These are phyloP conservation scores for Suillus discolor DNA, from an alignment of 768 basidiomycete species.

Conservation along the genomic window DNA sequence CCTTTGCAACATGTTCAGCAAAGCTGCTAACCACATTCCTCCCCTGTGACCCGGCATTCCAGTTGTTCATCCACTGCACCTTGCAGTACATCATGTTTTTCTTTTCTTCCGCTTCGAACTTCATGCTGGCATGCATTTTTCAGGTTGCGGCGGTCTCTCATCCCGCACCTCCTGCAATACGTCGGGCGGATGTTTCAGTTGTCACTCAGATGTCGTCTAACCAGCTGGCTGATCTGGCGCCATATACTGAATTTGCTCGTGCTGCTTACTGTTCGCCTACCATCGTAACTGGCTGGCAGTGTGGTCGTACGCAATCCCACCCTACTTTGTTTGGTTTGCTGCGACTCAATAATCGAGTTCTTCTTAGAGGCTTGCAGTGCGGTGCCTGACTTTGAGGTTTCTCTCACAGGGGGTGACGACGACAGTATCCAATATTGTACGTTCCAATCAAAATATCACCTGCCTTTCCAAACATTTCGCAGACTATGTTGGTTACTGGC, in stretches of 20 bases:
- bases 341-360: background rate
- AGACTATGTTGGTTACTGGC: conserved; percentile 64
- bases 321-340: background rate
- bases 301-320: conserved; percentile 39
- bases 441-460: conserved; percentile 13
- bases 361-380: conserved; percentile 36
- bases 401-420: conserved; percentile 53
- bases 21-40: background rate
- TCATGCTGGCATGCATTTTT: conserved; percentile 1
- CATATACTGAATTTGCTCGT: conserved; percentile 54
- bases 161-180: background rate
- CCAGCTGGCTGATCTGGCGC: conserved; percentile 41
- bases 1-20: background rate
- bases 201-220: conserved; percentile 30
- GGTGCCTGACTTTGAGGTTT: conserved; percentile 40
- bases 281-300: conserved; percentile 43
- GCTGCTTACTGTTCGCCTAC: conserved; percentile 54
- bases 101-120: background rate
- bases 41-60: background rate
- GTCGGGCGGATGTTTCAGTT: conserved; percentile 10
- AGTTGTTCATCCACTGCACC: background rate
- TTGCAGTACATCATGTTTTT: conserved; percentile 1
- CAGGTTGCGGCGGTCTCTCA: conserved; percentile 10
- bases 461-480: background rate
- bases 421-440: conserved; percentile 49